phyloP scores from a whole-genome alignment of 176 grass and related monocot species.

The Bolboschoenus planiculmis region DNA sequence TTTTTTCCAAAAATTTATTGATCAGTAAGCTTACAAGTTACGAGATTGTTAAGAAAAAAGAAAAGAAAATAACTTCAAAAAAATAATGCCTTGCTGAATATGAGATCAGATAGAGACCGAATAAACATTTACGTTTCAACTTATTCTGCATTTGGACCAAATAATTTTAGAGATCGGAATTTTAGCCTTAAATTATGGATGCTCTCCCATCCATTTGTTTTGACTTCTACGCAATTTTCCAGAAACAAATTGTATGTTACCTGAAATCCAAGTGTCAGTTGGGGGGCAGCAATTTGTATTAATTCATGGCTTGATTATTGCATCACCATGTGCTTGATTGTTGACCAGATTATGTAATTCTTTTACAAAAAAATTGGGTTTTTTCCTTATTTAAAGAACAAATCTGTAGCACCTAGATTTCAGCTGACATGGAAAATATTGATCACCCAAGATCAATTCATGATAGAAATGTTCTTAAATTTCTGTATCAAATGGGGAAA shows the following conservation, averaged over 20 bases:
- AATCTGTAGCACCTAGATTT: neutral
- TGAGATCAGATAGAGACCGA: neutral
- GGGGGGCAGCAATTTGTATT: neutral
- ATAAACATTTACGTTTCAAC: neutral
- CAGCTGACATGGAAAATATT: neutral
- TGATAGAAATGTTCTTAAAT: neutral
- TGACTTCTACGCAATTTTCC: neutral
- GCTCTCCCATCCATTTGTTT: neutral
- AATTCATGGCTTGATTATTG: constrained; percentile 9
- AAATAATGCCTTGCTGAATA: neutral
- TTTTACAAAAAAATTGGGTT: neutral
- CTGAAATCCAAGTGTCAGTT: constrained; percentile 4
- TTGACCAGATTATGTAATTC: constrained; percentile 1
- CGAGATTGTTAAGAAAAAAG: no score
- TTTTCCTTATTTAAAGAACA: neutral
- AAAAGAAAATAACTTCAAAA: no score
- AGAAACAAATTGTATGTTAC: neutral
- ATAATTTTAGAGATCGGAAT: neutral
- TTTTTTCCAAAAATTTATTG: no score
- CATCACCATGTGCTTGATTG: constrained; percentile 28
- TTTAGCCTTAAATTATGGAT: constrained; percentile 16
- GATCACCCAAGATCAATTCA: neutral
- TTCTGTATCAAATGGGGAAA: neutral
- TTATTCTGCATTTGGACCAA: neutral
- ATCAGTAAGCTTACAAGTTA: no score